Percentiles rank a stretch among this genome's conserved stretches.
Conservation (phyloP, 2,329 filamentous ascomycete genomes). For the Trichoderma atroviride region DNA sequence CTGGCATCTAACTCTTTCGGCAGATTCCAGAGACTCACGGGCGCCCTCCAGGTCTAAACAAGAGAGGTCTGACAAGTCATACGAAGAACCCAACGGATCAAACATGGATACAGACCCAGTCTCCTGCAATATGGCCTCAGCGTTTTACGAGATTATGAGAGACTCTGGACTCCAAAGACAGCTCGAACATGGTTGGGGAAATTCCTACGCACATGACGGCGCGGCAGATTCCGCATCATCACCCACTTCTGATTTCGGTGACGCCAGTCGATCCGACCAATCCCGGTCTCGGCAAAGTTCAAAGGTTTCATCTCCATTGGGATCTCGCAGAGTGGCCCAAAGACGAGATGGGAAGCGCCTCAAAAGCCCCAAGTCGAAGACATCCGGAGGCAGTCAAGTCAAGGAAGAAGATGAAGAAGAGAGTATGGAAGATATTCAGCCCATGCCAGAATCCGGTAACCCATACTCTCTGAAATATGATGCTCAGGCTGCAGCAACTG, state of each 20-base stretch:
- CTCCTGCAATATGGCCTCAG: constrained; percentile 25
- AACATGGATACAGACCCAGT: constrained; percentile 10
- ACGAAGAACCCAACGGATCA: neutral
- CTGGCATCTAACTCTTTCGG: neutral
- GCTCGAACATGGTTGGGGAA: constrained; percentile 22
- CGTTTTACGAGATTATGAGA: constrained; percentile 25
- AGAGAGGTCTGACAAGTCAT: neutral
- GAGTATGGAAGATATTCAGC: neutral
- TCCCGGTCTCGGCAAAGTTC: constrained; percentile 6
- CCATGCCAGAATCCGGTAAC: constrained; percentile 1
- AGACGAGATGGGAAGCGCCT: neutral
- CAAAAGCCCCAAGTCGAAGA: constrained; percentile 17
- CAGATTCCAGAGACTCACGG: constrained; percentile 12
- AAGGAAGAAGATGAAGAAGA: constrained; percentile 23
- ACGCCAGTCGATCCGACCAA: neutral
- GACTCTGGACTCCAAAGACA: constrained; percentile 24
- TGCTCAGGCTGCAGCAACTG: neutral
- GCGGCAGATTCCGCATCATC: constrained; percentile 10
- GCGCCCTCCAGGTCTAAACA: neutral
- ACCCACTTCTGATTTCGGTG: neutral
- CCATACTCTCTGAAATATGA: constrained; percentile 2
- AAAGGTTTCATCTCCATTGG: neutral
- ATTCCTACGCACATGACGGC: neutral
- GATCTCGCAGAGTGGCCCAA: constrained; percentile 1
- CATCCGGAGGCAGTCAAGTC: constrained; percentile 1